Evolutionary conservation across 2,329 filamentous ascomycete species (phyloP).

Genomic region (Colletotrichum musae): DNA sequence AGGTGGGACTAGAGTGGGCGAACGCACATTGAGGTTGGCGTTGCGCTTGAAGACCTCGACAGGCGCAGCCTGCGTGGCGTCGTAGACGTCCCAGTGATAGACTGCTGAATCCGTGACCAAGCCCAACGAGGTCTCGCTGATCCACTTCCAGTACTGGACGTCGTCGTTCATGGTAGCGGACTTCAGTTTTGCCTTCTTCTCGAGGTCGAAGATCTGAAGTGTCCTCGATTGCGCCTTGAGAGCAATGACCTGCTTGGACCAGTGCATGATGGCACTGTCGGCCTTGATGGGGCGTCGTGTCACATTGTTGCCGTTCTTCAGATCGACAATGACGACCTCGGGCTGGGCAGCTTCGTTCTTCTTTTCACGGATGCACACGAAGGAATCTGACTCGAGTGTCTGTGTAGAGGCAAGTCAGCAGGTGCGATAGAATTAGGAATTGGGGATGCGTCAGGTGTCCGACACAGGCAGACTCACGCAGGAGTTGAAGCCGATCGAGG

Average conservation of each 20-base stretch:
- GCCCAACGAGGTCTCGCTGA: constrained; percentile 88
- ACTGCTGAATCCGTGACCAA: constrained; percentile 92
- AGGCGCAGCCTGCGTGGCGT: constrained; percentile 82
- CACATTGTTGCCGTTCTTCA: constrained; percentile 97
- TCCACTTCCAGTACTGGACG: constrained; percentile 99
- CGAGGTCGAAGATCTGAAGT: constrained; percentile 97
- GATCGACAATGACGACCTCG: constrained; percentile 96
- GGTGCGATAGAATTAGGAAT: constrained; percentile 75
- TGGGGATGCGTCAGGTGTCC: constrained; percentile 62
- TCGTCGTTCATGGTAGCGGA: constrained; percentile 97
- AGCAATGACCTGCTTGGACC: constrained; percentile 94
- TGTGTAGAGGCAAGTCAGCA: constrained; percentile 80
- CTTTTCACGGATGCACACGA: constrained; percentile 96
- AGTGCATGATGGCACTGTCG: constrained; percentile 99
- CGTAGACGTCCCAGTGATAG: constrained; percentile 98
- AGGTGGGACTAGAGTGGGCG: neutral
- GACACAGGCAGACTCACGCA: constrained; percentile 70
- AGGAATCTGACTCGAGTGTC: constrained; percentile 98
- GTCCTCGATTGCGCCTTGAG: constrained; percentile 95
- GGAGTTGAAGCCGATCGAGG: constrained; percentile 82
- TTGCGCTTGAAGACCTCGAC: constrained; percentile 97
- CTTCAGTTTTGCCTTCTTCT: constrained; percentile 95
- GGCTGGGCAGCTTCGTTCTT: constrained; percentile 86
- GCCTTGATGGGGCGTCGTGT: constrained; percentile 97
- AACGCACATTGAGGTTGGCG: constrained; percentile 85